These are phyloP conservation scores for Xylariaceae sp. DNA, from an alignment of 2,329 filamentous ascomycete species.

Conservation along the genomic window DNA sequence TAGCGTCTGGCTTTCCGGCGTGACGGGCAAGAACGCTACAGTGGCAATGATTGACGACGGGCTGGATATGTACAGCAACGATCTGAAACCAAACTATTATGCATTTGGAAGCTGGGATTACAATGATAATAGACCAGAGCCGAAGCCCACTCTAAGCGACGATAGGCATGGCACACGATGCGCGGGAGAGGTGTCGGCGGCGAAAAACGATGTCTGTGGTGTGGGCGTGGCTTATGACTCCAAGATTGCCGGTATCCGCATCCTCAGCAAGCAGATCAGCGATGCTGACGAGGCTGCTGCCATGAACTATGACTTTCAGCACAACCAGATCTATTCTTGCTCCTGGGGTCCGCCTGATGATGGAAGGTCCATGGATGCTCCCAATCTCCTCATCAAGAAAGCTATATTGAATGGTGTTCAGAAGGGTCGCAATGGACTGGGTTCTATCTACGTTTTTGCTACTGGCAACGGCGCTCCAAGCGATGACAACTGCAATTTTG, in stretches of 20 bases:
- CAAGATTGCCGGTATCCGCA: constrained; percentile 88
- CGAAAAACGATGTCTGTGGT: constrained; percentile 90
- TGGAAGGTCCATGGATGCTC: constrained; percentile 90
- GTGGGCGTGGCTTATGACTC: constrained; percentile 95
- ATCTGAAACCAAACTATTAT: constrained; percentile 93
- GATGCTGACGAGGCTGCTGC: constrained; percentile 92
- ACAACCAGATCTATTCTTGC: constrained; percentile 97
- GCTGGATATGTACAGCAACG: constrained; percentile 91
- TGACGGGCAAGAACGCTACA: constrained; percentile 87
- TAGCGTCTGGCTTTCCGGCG: constrained; percentile 85
- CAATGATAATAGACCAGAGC: constrained; percentile 82
- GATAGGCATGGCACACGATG: constrained; percentile 93
- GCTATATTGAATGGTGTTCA: constrained; percentile 94
- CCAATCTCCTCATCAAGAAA: constrained; percentile 82
- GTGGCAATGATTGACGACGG: constrained; percentile 97
- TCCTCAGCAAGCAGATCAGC: constrained; percentile 86
- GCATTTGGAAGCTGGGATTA: constrained; percentile 93
- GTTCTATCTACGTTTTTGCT: constrained; percentile 95
- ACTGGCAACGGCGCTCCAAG: constrained; percentile 88
- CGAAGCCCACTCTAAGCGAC: constrained; percentile 80
- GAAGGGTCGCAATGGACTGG: constrained; percentile 80
- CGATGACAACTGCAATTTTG: constrained; percentile 98
- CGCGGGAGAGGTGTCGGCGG: constrained; percentile 91
- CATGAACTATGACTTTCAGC: constrained; percentile 88
- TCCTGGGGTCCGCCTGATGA: constrained; percentile 98